These are phyloP conservation scores for Lavandula angustifolia DNA, from an alignment of 257 asterid genomes.

Conservation along the genomic window DNA sequence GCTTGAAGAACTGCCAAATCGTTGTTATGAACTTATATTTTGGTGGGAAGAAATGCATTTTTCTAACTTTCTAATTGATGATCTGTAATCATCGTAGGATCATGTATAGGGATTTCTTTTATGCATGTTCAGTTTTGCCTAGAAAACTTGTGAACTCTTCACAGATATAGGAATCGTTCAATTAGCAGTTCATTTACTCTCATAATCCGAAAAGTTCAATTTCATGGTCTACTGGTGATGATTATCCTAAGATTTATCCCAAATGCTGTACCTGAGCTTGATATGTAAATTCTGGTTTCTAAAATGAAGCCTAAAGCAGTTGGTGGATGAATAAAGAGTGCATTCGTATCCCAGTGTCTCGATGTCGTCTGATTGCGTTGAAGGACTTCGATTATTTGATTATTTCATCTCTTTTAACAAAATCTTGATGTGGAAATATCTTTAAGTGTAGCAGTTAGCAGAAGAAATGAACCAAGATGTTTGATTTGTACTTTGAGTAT, in stretches of 20 bases:
- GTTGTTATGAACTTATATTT: conserved; percentile 4
- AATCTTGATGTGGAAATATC: conserved; percentile 11
- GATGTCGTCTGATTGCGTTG: neutral
- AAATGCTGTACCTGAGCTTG: neutral
- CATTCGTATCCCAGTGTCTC: neutral
- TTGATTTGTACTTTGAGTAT: conserved; percentile 18
- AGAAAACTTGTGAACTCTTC: no score
- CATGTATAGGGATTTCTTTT: no score
- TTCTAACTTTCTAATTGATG: neutral
- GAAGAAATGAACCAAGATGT: neutral
- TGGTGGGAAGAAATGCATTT: neutral
- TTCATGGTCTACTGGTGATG: no score
- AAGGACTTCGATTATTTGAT: neutral
- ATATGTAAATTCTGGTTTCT: neutral
- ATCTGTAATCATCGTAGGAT: neutral
- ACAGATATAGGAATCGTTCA: no score
- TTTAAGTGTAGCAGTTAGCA: no score
- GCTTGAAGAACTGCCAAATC: neutral
- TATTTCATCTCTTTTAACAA: neutral
- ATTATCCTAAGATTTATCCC: neutral
- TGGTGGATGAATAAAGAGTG: neutral
- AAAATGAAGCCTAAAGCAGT: neutral
- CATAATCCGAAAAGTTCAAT: no score
- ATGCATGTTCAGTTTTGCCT: no score
- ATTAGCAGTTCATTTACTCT: no score